These are phyloP conservation scores for Thelonectria rubi DNA, from an alignment of 2,329 filamentous ascomycete genomes.

Conservation along the genomic window DNA sequence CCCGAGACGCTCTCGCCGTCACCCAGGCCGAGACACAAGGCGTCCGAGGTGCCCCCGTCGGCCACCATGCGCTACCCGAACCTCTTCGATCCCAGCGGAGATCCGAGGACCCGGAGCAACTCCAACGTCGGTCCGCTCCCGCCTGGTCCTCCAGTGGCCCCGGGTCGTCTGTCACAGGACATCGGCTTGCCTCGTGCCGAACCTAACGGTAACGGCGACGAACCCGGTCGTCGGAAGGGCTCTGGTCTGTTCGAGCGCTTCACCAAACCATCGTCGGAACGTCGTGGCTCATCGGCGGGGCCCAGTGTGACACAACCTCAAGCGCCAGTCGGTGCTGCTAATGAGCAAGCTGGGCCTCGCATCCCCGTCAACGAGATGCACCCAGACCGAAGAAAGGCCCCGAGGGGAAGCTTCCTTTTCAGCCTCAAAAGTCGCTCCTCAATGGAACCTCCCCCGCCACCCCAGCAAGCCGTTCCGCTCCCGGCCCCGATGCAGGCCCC, in stretches of 20 bases:
- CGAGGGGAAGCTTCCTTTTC: constrained; percentile 52
- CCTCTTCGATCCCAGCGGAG: constrained; percentile 52
- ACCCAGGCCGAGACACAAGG: constrained; percentile 33
- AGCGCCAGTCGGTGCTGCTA: constrained; percentile 31
- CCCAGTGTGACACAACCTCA: constrained; percentile 29
- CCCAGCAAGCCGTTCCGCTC: constrained; percentile 25
- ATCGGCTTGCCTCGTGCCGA: constrained; percentile 48
- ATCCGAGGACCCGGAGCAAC: constrained; percentile 32
- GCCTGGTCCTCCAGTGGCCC: constrained; percentile 31
- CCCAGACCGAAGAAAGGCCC: constrained; percentile 46
- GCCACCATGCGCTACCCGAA: constrained; percentile 60
- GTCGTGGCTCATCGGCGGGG: constrained; percentile 42
- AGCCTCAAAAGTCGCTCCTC: constrained; percentile 29
- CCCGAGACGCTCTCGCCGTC: constrained; percentile 4
- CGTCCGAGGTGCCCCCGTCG: constrained; percentile 58
- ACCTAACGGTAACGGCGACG: constrained; percentile 36
- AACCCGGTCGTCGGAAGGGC: constrained; percentile 51
- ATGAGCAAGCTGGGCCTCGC: constrained; percentile 56
- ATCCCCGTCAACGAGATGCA: constrained; percentile 51
- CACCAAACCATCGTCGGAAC: constrained; percentile 47
- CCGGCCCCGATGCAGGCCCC: constrained; percentile 31
- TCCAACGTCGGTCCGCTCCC: constrained; percentile 20
- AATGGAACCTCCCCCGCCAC: constrained; percentile 25
- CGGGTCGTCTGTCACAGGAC: constrained; percentile 26
- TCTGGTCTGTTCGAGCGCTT: constrained; percentile 61